phyloP scores from a whole-genome alignment of 345 rosid genomes.

The Raphanus raphanistrum region DNA sequence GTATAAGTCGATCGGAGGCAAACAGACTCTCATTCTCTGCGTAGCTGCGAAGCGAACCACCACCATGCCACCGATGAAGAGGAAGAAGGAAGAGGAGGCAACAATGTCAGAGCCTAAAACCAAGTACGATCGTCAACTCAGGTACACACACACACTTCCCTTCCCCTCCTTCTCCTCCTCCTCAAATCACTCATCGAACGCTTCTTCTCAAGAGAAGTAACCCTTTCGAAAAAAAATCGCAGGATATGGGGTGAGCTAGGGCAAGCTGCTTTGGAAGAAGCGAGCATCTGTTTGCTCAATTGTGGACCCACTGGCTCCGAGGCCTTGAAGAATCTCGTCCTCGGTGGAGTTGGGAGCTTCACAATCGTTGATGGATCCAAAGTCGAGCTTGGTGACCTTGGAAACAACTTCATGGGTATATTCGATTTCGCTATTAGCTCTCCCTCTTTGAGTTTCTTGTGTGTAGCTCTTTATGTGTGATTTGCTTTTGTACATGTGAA shows the following conservation, averaged over 20 bases:
- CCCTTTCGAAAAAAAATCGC: slow-evolving; percentile 3
- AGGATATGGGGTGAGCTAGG: slow-evolving; percentile 99
- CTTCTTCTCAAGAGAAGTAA: background rate
- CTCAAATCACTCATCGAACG: no score
- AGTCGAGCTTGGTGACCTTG: slow-evolving; percentile 87
- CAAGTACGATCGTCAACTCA: slow-evolving; percentile 97
- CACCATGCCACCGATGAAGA: background rate
- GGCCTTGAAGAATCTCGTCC: slow-evolving; percentile 92
- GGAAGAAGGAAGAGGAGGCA: slow-evolving; percentile 35
- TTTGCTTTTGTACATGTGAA: slow-evolving; percentile 32
- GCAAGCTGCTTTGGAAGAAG: slow-evolving; percentile 80
- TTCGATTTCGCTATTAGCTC: background rate
- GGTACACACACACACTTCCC: slow-evolving; percentile 39
- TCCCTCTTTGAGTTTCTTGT: background rate
- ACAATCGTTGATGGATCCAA: slow-evolving; percentile 89
- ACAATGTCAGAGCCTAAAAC: slow-evolving; percentile 75
- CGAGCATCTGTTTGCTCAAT: slow-evolving; percentile 87
- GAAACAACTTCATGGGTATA: slow-evolving; percentile 93
- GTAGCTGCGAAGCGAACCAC: slow-evolving; percentile 25
- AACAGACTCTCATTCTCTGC: background rate
- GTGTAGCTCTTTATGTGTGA: background rate
- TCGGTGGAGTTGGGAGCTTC: slow-evolving; percentile 92
- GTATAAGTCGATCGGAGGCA: background rate
- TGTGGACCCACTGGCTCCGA: slow-evolving; percentile 99
- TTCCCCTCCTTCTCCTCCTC: background rate